Conservation (phyloP, 805 yeast species). For the Pichia thaimueangensis region DNA sequence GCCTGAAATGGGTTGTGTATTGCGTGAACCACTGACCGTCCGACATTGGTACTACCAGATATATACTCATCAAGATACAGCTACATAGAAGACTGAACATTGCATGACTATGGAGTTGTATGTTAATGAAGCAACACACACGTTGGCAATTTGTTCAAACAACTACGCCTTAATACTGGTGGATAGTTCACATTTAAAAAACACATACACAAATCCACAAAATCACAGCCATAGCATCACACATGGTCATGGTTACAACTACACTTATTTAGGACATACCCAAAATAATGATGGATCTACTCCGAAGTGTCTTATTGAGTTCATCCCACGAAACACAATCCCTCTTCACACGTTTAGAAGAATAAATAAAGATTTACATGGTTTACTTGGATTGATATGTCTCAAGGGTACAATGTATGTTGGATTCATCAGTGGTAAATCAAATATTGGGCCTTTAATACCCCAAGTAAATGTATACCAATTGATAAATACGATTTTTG, state of each 20-base stretch:
- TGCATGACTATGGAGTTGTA: slow-evolving; percentile 10
- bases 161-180: slow-evolving; percentile 8
- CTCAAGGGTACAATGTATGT: slow-evolving; percentile 49
- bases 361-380: slow-evolving; percentile 28
- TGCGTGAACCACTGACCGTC: too few species aligned
- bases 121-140: slow-evolving; percentile 2
- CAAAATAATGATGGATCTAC: slow-evolving; percentile 1
- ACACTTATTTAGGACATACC: background rate
- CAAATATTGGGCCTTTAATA: slow-evolving; percentile 50
- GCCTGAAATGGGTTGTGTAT: too few species aligned
- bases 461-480: slow-evolving; percentile 46
- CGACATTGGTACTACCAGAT: too few species aligned
- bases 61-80: too few species aligned
- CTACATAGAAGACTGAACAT: too few species aligned
- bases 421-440: slow-evolving; percentile 50
- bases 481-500: slow-evolving; percentile 57
- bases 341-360: slow-evolving; percentile 21
- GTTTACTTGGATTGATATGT: slow-evolving; percentile 56
- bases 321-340: slow-evolving; percentile 33
- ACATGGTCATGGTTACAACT: too few species aligned
- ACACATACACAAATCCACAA: background rate
- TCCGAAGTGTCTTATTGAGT: slow-evolving; percentile 47
- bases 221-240: too few species aligned
- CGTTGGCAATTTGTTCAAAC: slow-evolving; percentile 10
- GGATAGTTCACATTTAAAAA: background rate